phyloP scores from a whole-genome alignment of 345 rosid genomes.

The Syzygium jambos region DNA sequence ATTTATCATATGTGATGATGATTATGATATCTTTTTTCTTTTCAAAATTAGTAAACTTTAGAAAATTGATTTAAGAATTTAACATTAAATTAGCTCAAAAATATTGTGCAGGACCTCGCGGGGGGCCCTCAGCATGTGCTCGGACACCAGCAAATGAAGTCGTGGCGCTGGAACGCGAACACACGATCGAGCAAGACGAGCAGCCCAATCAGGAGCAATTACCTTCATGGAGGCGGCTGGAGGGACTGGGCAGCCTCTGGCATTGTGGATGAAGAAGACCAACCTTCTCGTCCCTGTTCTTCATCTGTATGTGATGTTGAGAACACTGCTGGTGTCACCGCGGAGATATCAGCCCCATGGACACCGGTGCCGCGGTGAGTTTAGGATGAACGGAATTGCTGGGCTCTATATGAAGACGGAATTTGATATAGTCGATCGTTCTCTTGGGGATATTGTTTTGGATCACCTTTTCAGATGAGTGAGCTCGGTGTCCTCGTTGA shows the following conservation, averaged over 20 bases:
- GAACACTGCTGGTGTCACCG: conserved; percentile 76
- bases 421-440: neutral
- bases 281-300: conserved; percentile 47
- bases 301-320: conserved; percentile 77
- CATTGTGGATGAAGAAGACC: conserved; percentile 10
- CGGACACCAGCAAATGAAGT: too few species aligned
- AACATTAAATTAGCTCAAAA: too few species aligned
- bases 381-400: neutral
- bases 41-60: too few species aligned
- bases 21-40: too few species aligned
- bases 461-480: neutral
- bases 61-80: too few species aligned
- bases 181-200: too few species aligned
- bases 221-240: neutral
- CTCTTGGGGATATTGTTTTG: neutral
- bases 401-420: neutral
- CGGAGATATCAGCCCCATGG: conserved; percentile 88
- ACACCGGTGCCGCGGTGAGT: conserved; percentile 57
- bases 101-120: neutral
- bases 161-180: too few species aligned
- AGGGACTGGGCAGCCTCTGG: neutral
- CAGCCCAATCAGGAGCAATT: too few species aligned
- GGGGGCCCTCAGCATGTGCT: too few species aligned
- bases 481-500: neutral
- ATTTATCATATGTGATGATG: too few species aligned